Evolutionary conservation across 75 land plant genomes (phyloP).

Genomic region (Isoetes taiwanensis): DNA sequence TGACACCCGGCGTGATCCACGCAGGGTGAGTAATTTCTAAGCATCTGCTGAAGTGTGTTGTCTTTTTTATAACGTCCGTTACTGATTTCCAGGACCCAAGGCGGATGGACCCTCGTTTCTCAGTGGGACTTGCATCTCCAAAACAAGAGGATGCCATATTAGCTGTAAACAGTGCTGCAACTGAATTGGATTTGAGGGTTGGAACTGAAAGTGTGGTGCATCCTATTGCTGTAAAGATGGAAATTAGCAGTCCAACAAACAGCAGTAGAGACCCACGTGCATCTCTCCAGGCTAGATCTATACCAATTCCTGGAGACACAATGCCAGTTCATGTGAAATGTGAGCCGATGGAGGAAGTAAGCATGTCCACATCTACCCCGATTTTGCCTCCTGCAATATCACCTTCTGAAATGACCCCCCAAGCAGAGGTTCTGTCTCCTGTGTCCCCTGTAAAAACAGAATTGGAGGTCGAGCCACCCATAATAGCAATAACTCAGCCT

Average conservation of each 20-base stretch:
- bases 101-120: slow-evolving; percentile 78
- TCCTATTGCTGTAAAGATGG: slow-evolving; percentile 10
- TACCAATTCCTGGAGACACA: not conserved
- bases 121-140: slow-evolving; percentile 21
- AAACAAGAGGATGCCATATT: not conserved
- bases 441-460: not conserved
- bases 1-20: slow-evolving; percentile 68
- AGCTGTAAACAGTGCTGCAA: slow-evolving; percentile 9
- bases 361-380: not conserved
- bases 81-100: slow-evolving; percentile 68
- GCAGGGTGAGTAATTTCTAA: slow-evolving; percentile 50
- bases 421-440: not conserved
- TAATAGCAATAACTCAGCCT: not conserved
- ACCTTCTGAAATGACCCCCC: too few species aligned
- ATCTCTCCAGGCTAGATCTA: slow-evolving; percentile 2
- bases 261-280: slow-evolving; percentile 20
- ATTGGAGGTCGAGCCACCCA: not conserved
- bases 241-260: slow-evolving; percentile 1
- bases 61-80: not conserved
- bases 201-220: not conserved
- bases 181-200: not conserved
- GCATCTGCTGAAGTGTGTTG: not conserved
- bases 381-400: slow-evolving; percentile 9
- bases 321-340: slow-evolving; percentile 13
- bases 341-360: slow-evolving; percentile 15